These are phyloP conservation scores for Pseudognaphalium luteoalbum DNA, from an alignment of 129 eudicot genomes.

Conservation along the genomic window DNA sequence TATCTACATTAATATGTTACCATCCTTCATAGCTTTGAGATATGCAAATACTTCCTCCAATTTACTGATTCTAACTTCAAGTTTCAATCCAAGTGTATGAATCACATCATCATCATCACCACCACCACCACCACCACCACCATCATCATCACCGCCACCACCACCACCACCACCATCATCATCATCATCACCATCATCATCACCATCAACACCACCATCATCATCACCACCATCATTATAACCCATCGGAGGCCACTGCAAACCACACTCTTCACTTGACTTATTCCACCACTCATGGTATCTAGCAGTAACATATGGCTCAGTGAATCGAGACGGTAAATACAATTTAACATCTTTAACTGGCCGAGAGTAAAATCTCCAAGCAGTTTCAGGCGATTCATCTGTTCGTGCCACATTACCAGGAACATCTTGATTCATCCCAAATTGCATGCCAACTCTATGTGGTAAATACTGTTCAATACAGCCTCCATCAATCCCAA, in stretches of 20 bases:
- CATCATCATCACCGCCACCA: too few species aligned
- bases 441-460: slow-evolving; percentile 70
- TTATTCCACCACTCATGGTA: slow-evolving; percentile 50
- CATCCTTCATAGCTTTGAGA: slow-evolving; percentile 16
- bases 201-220: not conserved
- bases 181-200: not conserved
- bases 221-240: not conserved
- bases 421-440: too few species aligned
- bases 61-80: slow-evolving; percentile 17
- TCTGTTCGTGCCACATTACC: not conserved
- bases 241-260: not conserved
- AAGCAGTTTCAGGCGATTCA: slow-evolving; percentile 29
- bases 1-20: not conserved
- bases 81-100: not conserved
- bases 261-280: not conserved
- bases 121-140: not conserved
- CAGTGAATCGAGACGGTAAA: slow-evolving; percentile 25
- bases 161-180: too few species aligned
- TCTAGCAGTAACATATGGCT: slow-evolving; percentile 36
- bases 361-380: slow-evolving; percentile 35
- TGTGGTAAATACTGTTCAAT: slow-evolving; percentile 59
- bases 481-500: slow-evolving; percentile 39
- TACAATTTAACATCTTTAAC: slow-evolving; percentile 22
- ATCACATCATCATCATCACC: not conserved
- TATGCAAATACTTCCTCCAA: slow-evolving; percentile 18